These are phyloP conservation scores for Geotrichum fermentans DNA, from an alignment of 1,139 yeast species.

Conservation along the genomic window DNA sequence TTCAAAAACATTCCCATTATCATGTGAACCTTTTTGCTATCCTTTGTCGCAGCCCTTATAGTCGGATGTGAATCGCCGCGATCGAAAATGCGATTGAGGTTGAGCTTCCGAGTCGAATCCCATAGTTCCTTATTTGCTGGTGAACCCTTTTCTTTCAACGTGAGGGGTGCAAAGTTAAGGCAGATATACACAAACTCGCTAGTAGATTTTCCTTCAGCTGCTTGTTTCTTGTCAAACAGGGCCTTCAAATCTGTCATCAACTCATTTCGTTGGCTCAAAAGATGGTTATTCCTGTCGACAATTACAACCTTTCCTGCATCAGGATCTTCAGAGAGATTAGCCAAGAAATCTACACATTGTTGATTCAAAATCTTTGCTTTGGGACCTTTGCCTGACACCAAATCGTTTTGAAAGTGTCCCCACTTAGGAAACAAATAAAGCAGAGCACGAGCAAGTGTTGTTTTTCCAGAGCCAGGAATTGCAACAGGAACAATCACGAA, in stretches of 20 bases:
- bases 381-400: conserved; percentile 50
- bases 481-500: conserved; percentile 77
- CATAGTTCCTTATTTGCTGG: conserved; percentile 27
- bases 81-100: conserved; percentile 53
- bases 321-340: conserved; percentile 10
- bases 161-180: conserved; percentile 56
- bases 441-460: conserved; percentile 69
- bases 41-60: conserved; percentile 52
- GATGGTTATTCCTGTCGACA: conserved; percentile 81
- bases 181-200: conserved; percentile 52
- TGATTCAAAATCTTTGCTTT: conserved; percentile 45
- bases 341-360: conserved; percentile 40
- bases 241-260: conserved; percentile 50
- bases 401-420: conserved; percentile 81
- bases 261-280: conserved; percentile 59
- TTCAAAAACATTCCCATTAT: conserved; percentile 72
- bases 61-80: conserved; percentile 93
- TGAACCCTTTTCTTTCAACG: conserved; percentile 16
- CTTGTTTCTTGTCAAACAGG: not conserved
- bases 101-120: conserved; percentile 39
- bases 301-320: conserved; percentile 54
- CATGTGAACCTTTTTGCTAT: conserved; percentile 45
- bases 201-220: conserved; percentile 27
- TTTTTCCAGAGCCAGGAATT: conserved; percentile 92
- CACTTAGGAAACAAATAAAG: conserved; percentile 53